phyloP scores from a whole-genome alignment of 1,139 yeast species.

The Candida buenavistaensis region DNA sequence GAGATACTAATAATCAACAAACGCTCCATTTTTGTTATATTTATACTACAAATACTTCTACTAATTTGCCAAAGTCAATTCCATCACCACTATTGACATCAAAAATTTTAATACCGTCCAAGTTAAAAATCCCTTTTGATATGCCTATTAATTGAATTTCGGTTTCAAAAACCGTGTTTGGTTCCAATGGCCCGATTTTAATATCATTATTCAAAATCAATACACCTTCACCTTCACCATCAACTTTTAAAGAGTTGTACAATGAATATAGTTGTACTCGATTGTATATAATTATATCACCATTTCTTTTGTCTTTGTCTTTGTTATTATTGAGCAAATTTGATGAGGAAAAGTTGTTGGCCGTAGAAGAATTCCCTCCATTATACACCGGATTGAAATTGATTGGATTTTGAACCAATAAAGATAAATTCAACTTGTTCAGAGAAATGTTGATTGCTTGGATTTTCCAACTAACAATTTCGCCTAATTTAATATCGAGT shows the following conservation, averaged over 20 bases:
- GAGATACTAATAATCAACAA: too few species aligned
- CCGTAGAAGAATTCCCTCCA: slow-evolving; percentile 12
- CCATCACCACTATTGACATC: slow-evolving; percentile 69
- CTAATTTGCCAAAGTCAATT: slow-evolving; percentile 67
- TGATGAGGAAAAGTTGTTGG: slow-evolving; percentile 10
- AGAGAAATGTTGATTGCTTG: slow-evolving; percentile 64
- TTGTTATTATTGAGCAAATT: slow-evolving; percentile 7
- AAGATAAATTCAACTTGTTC: slow-evolving; percentile 46
- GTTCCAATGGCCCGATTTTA: slow-evolving; percentile 61
- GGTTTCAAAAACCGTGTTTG: slow-evolving; percentile 64
- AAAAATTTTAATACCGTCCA: slow-evolving; percentile 64
- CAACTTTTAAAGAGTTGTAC: slow-evolving; percentile 39
- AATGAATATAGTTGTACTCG: slow-evolving; percentile 27
- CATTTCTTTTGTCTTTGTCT: slow-evolving; percentile 7
- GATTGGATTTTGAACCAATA: slow-evolving; percentile 33
- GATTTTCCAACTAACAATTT: slow-evolving; percentile 61
- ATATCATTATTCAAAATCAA: slow-evolving; percentile 66
- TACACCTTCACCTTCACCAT: slow-evolving; percentile 41
- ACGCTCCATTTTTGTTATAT: too few species aligned
- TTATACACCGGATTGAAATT: slow-evolving; percentile 21
- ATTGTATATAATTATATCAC: slow-evolving; percentile 21
- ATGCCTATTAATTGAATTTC: slow-evolving; percentile 61
- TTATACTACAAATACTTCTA: slow-evolving; percentile 63
- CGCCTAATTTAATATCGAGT: slow-evolving; percentile 60
- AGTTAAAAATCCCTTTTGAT: slow-evolving; percentile 61